These are phyloP conservation scores for Daedalea quercina DNA, from an alignment of 768 basidiomycete species.

Conservation along the genomic window DNA sequence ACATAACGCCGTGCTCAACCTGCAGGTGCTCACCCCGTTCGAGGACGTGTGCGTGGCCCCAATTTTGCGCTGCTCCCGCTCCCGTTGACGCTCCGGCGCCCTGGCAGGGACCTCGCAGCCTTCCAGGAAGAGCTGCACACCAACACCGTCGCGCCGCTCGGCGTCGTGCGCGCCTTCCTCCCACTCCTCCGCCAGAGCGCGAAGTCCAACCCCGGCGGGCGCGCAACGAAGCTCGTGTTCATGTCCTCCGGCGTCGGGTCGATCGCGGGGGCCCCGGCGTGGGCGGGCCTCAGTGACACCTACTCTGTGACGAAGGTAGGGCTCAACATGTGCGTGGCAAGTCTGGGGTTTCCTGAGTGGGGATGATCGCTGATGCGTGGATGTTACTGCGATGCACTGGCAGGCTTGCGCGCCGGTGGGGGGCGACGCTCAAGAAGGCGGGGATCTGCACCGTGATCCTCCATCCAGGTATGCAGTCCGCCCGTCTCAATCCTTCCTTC, in stretches of 20 bases:
- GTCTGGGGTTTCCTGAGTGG: neutral
- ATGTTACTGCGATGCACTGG: neutral
- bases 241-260: slow-evolving; percentile 6
- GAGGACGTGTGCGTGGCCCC: neutral
- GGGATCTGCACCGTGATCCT: neutral
- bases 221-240: slow-evolving; percentile 8
- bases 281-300: neutral
- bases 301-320: slow-evolving; percentile 10
- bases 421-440: neutral
- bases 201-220: neutral
- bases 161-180: slow-evolving; percentile 3
- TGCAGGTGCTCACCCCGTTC: neutral
- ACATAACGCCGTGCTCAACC: neutral
- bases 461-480: slow-evolving; percentile 3
- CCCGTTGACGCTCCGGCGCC: neutral
- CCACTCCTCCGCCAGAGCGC: slow-evolving; percentile 1
- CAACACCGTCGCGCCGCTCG: slow-evolving; percentile 5
- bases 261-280: neutral
- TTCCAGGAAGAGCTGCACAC: slow-evolving; percentile 1
- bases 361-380: neutral
- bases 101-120: neutral
- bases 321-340: slow-evolving; percentile 10
- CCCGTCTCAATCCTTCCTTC: too few relatives aligned
- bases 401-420: slow-evolving; percentile 1
- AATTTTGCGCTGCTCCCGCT: neutral